Evolutionary conservation across 306 rosid genomes (phyloP).

Genomic region (Heteromeles arbutifolia): DNA sequence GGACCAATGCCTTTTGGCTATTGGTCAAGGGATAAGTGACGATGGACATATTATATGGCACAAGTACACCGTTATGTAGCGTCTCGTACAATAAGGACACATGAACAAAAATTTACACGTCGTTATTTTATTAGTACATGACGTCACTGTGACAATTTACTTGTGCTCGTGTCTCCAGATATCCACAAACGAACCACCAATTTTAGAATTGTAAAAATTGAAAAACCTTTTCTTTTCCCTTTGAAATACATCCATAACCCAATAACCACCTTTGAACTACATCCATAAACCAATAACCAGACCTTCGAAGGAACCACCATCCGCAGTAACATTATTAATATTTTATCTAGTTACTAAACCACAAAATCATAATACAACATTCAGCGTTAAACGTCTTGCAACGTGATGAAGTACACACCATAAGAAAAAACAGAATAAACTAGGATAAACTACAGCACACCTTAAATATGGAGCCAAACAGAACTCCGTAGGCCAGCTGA

Average conservation of each 20-base stretch:
- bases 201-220: too few species aligned
- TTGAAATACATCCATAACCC: too few species aligned
- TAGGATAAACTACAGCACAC: background rate
- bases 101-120: too few species aligned
- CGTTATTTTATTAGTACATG: too few species aligned
- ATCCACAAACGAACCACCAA: too few species aligned
- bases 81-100: too few species aligned
- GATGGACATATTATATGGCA: background rate
- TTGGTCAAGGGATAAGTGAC: constrained; percentile 15
- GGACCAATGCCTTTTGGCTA: constrained; percentile 14
- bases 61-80: too few species aligned
- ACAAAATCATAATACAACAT: background rate
- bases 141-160: too few species aligned
- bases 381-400: background rate
- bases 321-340: background rate
- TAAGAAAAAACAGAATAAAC: background rate
- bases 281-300: background rate
- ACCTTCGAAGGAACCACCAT: background rate
- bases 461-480: background rate
- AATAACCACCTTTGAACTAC: background rate
- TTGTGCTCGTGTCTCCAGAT: too few species aligned
- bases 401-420: background rate
- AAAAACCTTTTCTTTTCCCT: background rate
- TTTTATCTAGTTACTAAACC: background rate
- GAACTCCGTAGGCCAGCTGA: background rate